Percentiles rank a stretch among this genome's conserved stretches.
Evolutionary conservation across 768 basidiomycete genomes (phyloP).

Genomic region (Leccinum olivaceopallidum): DNA sequence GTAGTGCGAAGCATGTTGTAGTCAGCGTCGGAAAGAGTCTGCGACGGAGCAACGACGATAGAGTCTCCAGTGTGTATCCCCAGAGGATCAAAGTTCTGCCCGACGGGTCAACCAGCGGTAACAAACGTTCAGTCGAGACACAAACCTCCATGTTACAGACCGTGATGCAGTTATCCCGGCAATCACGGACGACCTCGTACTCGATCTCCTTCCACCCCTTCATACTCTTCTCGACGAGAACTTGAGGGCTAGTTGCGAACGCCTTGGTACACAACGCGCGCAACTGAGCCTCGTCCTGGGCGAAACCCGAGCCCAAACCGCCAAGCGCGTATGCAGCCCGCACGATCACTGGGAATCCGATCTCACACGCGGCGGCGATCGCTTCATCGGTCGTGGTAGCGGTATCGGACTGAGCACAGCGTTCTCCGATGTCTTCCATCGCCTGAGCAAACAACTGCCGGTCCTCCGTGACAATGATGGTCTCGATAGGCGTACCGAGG

Average conservation of each 20-base stretch:
- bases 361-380: slow-evolving; percentile 72
- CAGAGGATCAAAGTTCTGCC: slow-evolving; percentile 96
- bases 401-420: slow-evolving; percentile 87
- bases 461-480: slow-evolving; percentile 97
- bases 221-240: slow-evolving; percentile 99
- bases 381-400: slow-evolving; percentile 90
- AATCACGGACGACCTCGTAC: slow-evolving; percentile 98
- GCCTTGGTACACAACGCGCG: slow-evolving; percentile 89
- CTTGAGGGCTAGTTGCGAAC: slow-evolving; percentile 97
- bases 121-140: slow-evolving; percentile 1
- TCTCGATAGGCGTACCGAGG: slow-evolving; percentile 94
- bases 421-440: slow-evolving; percentile 95
- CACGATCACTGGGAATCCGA: slow-evolving; percentile 95
- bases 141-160: slow-evolving; percentile 99
- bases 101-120: slow-evolving; percentile 1
- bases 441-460: slow-evolving; percentile 90
- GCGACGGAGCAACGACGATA: slow-evolving; percentile 96
- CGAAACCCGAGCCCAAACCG: slow-evolving; percentile 94
- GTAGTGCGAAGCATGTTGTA: slow-evolving; percentile 99
- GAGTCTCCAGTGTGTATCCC: slow-evolving; percentile 99
- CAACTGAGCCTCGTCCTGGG: slow-evolving; percentile 90
- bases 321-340: slow-evolving; percentile 97
- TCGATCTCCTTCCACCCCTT: slow-evolving; percentile 99
- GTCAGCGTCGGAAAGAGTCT: slow-evolving; percentile 98
- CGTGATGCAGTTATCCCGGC: slow-evolving; percentile 97